Base-by-base conservation (phyloP, 2,329 filamentous ascomycete species). In the Penicillium sp. region DNA sequence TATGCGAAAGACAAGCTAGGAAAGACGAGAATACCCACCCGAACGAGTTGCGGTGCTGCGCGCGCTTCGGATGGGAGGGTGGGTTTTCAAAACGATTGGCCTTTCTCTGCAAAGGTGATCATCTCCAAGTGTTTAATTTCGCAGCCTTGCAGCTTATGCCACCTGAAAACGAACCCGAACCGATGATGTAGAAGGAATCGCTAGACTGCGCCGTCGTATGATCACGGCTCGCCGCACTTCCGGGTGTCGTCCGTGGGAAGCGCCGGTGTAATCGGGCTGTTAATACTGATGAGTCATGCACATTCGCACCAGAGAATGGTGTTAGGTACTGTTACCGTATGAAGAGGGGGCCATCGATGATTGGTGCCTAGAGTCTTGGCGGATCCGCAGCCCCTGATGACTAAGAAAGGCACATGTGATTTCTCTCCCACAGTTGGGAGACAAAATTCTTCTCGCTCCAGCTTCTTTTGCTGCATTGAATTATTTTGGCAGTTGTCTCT, bases 211-310 rank as follows among this genome's bases (percentile, higher is more conserved):
- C 42, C 49, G 56, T 58, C 54, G 56, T 58, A 60, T 60, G 56
- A 60, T 59, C 57, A 50, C 56, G 56, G 57, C 48, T 51, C 32
- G 30, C 36, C 38, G 47, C 40, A 32, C 39, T 58, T 59, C 56
- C 56, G 56, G 50, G 50, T 39, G 29, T 16, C 17, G 25, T 23
- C 22, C 6, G 10, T 13, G 25, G 25, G 25, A 22, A 5, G 5
- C 5, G 18, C 18, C 18, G 18, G 18, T 5, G 18, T 22, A 22
- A 5, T 5, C 5, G 9, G 6, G 4, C 25, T n/a, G 44, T 47
- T 39, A 39, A 14, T 22, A 5, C 9, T 6, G 6, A 18, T 30
- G 13, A 26, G 13, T 28, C 25, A 22, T 5, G 22, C 12, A 4
- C 25, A 6, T 27, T 11, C 10, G 6, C 10, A 11, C 25, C 25